A percentile compares a stretch with the other conserved stretches of the same genome.
Conservation (phyloP, 495 filamentous ascomycete species). For the Xylaria bambusicola region DNA sequence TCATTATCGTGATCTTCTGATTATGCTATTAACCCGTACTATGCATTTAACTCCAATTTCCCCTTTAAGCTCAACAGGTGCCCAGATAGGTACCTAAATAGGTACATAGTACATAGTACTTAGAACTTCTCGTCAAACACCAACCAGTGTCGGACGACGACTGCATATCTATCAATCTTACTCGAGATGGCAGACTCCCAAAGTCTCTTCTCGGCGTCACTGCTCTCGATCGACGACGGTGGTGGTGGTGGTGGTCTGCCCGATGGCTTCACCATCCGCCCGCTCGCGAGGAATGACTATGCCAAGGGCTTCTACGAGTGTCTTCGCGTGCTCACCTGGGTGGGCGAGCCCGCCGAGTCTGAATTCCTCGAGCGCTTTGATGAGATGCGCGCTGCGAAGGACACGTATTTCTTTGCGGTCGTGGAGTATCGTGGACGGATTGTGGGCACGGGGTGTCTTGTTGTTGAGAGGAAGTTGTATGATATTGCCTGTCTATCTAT, state of each 20-base stretch:
- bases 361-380: conserved; percentile 74
- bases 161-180: no score
- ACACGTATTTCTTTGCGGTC: conserved; percentile 76
- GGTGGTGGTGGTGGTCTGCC: conserved; percentile 66
- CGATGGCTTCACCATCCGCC: conserved; percentile 71
- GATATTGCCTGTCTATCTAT: conserved; percentile 19
- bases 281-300: conserved; percentile 72
- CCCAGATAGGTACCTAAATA: no score
- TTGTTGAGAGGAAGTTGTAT: conserved; percentile 74
- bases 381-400: conserved; percentile 68
- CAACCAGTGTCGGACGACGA: no score
- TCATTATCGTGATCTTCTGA: background rate
- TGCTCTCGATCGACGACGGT: conserved; percentile 68
- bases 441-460: conserved; percentile 76
- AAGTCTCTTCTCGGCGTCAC: conserved; percentile 63
- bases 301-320: conserved; percentile 72
- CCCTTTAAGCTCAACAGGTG: no score
- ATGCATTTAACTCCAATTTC: conserved; percentile 1
- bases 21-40: background rate
- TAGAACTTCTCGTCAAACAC: no score
- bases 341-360: conserved; percentile 71
- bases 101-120: no score
- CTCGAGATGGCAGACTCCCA: conserved; percentile 7
- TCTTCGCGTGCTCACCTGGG: conserved; percentile 76
- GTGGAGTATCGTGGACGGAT: conserved; percentile 65